Conservation (phyloP, 2,329 filamentous ascomycete genomes). For the Diaporthe citriasiana region DNA sequence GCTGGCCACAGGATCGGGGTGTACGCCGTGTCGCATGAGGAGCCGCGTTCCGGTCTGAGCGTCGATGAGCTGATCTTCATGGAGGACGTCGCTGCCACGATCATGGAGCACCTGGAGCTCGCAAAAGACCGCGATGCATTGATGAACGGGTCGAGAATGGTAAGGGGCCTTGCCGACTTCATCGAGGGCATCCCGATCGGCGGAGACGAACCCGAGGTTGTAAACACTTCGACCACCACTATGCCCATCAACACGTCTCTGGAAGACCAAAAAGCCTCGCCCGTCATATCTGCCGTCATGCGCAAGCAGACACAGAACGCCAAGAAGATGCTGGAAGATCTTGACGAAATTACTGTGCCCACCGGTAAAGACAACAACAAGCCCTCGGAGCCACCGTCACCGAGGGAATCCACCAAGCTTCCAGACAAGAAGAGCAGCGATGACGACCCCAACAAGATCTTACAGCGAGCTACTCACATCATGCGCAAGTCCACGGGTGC, state of each 20-base stretch:
- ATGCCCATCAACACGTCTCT: conserved; percentile 8
- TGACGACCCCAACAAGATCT: conserved; percentile 42
- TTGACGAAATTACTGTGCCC: conserved; percentile 14
- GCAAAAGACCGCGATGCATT: conserved; percentile 44
- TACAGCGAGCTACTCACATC: conserved; percentile 59
- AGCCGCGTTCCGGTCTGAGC: conserved; percentile 27
- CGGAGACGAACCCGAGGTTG: conserved; percentile 1
- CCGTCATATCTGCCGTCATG: conserved; percentile 37
- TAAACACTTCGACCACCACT: not conserved
- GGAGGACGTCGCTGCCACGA: conserved; percentile 46
- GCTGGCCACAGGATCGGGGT: conserved; percentile 37
- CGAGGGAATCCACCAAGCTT: not conserved
- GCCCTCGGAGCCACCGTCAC: not conserved
- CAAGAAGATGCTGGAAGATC: conserved; percentile 35
- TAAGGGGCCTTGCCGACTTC: conserved; percentile 46
- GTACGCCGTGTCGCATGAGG: conserved; percentile 26
- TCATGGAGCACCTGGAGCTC: conserved; percentile 49
- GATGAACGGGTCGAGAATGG: conserved; percentile 46
- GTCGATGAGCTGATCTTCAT: conserved; percentile 45
- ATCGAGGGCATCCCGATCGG: conserved; percentile 41
- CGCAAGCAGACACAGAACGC: conserved; percentile 36
- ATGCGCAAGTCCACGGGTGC: conserved; percentile 59
- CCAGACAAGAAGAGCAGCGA: not conserved
- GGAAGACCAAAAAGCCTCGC: conserved; percentile 27
- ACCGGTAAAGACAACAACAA: conserved; percentile 1